Evolutionary conservation across 768 basidiomycete genomes (phyloP), one percentile per base, ranked within the genome.

Genomic region (Chalciporus piperatus): DNA sequence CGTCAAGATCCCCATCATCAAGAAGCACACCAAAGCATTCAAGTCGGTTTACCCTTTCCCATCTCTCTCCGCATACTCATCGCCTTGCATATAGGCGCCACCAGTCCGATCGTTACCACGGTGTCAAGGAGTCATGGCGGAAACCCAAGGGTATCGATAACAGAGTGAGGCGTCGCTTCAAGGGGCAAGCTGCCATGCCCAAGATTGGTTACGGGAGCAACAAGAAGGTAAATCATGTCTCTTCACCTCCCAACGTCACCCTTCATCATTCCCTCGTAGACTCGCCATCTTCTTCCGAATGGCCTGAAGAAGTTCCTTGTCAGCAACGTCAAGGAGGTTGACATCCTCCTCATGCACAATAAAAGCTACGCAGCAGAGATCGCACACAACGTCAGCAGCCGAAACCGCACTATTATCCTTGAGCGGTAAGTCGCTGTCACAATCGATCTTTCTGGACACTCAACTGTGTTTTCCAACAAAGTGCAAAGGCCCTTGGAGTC

Each of bases 141-240:
- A 99, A 99, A 80, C 97, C 97, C 62, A 99, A 98, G 85, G 97
- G 96, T 92, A 98, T 98, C 65, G 96, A 98, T 72, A 98, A 98
- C 85, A 85, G 95, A 67, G 95, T 97, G 65, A 81, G 93, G 71
- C 84, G 91, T 62, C 85, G 90, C 66, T 93, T 92, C 81, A 97
- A 93, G 80, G 96, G 96, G 49, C 93, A 96, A 72, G 81, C 83
- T 51, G 81, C 93, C 59, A 98, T 98, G 96, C 95, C 95, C 69
- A 95, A 84, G 77, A 84, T 84, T 55, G 82, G 85, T 61, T 90
- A 88, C 74, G 88, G 88, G 51, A 86, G 85, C 67, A 83, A 82
- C 77, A 78, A 85, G 73, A 85, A 93, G 82, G 93, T 93, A 61
- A n/a, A 63, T 80, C 65, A 41, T 44, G 41, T 41, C 14, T 41